Evolutionary conservation across 192 early-diverging fungal genomes (phyloP), one percentile per base, ranked within the genome.

Genomic region (Coemansia asiatica): DNA sequence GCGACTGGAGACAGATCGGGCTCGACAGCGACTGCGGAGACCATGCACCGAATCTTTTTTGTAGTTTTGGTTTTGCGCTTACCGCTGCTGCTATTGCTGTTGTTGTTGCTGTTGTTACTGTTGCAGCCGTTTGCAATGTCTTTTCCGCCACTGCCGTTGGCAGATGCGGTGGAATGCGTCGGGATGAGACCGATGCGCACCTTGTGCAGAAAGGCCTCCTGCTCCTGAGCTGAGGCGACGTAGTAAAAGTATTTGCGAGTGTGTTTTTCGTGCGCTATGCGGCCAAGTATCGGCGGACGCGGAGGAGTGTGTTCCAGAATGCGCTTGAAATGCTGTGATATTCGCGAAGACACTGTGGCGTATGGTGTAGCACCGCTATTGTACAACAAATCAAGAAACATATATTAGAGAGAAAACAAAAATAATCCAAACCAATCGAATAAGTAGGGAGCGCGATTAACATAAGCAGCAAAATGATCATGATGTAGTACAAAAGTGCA

Each of bases 291-390:
- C 23, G 90, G 89, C 18, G 87, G 83, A 15, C 90, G 83, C 4
- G 90, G 90, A 10, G 90, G 90, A 23, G 84, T 82, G 70, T 90
- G 88, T 47, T 92, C 90, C 23, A 89, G 81, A 33, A 88, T 87
- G 50, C 91, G 87, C 66, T 92, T 91, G 61, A 93, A 94, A 66
- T 94, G 93, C 68, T 94, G 91, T 2, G 91, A 93, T 68, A 94
- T 94, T 36, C 91, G 85, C 36, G 91, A 94, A 12, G 91, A 93
- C 25, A 94, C 93, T 19, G 93, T 94, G 1, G 91, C 93, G 76
- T 90, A 91, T 23, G 93, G 91, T 19, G 93, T 94, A 35, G 87
- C 85, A 31, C 93, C 91, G 36, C 91, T 79, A 79, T 38, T 60
- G 56, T 19, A 18, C 18, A 27, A 7, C 9, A 26, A 1, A 12